A percentile compares a stretch with the other conserved stretches of the same genome.
Conservation (phyloP, 768 basidiomycete species). For the Boletus reticuloceps region DNA sequence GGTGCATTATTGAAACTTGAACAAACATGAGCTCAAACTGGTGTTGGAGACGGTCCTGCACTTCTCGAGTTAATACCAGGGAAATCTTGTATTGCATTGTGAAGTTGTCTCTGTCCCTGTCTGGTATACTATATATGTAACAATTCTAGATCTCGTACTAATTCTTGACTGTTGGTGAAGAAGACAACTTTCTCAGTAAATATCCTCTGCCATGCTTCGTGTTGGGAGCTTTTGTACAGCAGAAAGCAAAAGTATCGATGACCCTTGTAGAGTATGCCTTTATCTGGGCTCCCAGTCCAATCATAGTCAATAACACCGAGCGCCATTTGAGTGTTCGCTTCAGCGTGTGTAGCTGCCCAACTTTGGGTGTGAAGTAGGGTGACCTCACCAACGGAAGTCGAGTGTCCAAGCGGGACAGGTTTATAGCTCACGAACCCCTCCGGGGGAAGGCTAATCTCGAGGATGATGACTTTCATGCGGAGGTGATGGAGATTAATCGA, state of each 20-base stretch:
- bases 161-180: slow-evolving; percentile 4
- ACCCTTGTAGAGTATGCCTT: slow-evolving; percentile 5
- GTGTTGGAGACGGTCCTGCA: too few species aligned
- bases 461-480: slow-evolving; percentile 7
- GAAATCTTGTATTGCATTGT: too few species aligned
- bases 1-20: too few species aligned
- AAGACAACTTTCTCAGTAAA: slow-evolving; percentile 18
- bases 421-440: neutral
- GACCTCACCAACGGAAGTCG: slow-evolving; percentile 3
- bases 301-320: slow-evolving; percentile 21
- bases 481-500: slow-evolving; percentile 4
- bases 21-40: too few species aligned
- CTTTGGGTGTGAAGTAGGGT: neutral
- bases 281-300: slow-evolving; percentile 13
- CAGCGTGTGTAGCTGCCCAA: neutral
- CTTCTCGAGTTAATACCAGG: too few species aligned
- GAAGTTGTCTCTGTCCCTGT: too few species aligned
- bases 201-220: slow-evolving; percentile 8
- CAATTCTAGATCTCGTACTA: slow-evolving; percentile 4
- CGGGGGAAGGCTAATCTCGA: slow-evolving; percentile 4
- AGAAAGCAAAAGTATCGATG: slow-evolving; percentile 19
- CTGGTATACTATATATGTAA: neutral
- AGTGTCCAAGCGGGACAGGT: neutral
- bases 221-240: slow-evolving; percentile 2
- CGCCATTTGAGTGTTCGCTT: slow-evolving; percentile 3